Evolutionary conservation across 2,329 filamentous ascomycete genomes (phyloP).

Genomic region (Clarireedia monteithiana): DNA sequence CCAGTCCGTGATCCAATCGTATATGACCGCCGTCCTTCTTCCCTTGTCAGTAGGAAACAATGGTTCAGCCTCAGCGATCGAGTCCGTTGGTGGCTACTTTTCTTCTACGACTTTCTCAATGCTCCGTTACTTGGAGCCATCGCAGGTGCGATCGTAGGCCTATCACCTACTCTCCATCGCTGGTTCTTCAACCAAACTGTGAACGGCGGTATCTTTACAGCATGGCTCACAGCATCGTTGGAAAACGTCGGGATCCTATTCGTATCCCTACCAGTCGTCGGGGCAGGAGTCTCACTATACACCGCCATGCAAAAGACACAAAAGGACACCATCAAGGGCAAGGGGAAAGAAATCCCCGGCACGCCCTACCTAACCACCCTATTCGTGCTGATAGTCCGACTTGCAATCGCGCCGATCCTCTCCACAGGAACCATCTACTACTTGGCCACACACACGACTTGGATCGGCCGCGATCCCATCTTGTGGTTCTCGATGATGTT

Average conservation of each 20-base stretch:
- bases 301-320: slow-evolving; percentile 42
- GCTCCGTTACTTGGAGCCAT: slow-evolving; percentile 53
- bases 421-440: slow-evolving; percentile 48
- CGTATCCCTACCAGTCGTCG: slow-evolving; percentile 55
- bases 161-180: slow-evolving; percentile 49
- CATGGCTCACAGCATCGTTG: slow-evolving; percentile 56
- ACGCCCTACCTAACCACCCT: slow-evolving; percentile 42
- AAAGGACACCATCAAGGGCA: slow-evolving; percentile 27
- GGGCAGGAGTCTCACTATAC: slow-evolving; percentile 59
- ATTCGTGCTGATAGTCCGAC: slow-evolving; percentile 46
- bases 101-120: slow-evolving; percentile 46
- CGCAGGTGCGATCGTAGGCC: slow-evolving; percentile 49
- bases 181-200: slow-evolving; percentile 52
- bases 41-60: slow-evolving; percentile 14
- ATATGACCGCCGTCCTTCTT: slow-evolving; percentile 24
- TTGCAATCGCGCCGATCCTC: slow-evolving; percentile 52
- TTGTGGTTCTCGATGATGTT: slow-evolving; percentile 53
- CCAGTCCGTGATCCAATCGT: background rate
- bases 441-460: slow-evolving; percentile 42
- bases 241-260: slow-evolving; percentile 57
- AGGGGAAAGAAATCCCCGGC: slow-evolving; percentile 20
- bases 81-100: slow-evolving; percentile 30
- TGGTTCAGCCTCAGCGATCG: slow-evolving; percentile 27
- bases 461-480: slow-evolving; percentile 51
- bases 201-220: slow-evolving; percentile 56